Evolutionary conservation across 768 basidiomycete species (phyloP).

Genomic region (Leccinum longicurvipes): DNA sequence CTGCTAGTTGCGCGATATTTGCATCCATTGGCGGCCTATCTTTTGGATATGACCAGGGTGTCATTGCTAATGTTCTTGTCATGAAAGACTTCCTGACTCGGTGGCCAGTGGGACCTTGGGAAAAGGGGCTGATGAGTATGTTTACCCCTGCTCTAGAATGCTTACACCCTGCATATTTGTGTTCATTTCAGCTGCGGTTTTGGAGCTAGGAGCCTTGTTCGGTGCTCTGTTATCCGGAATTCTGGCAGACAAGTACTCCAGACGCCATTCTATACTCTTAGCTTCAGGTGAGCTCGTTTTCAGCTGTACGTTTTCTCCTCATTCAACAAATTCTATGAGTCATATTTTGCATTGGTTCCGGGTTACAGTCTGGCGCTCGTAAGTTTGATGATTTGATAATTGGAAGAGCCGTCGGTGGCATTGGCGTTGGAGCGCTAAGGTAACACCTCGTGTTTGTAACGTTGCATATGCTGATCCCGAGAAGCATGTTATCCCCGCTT

Average conservation of each 20-base stretch:
- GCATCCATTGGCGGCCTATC: conserved; percentile 75
- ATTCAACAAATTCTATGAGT: conserved; percentile 35
- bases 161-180: background rate
- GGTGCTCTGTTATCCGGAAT: conserved; percentile 66
- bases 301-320: background rate
- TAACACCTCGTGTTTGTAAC: conserved; percentile 24
- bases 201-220: conserved; percentile 78
- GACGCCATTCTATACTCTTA: conserved; percentile 61
- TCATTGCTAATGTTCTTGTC: conserved; percentile 82
- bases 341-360: conserved; percentile 70
- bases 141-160: conserved; percentile 3
- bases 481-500: conserved; percentile 72
- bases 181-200: conserved; percentile 54
- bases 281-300: conserved; percentile 54
- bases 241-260: conserved; percentile 65
- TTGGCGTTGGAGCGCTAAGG: conserved; percentile 79
- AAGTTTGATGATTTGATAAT: conserved; percentile 55
- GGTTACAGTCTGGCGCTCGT: conserved; percentile 61
- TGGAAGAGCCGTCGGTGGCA: conserved; percentile 72
- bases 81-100: conserved; percentile 69
- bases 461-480: conserved; percentile 1
- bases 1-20: conserved; percentile 65
- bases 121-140: conserved; percentile 78
- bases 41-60: conserved; percentile 84
- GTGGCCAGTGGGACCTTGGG: conserved; percentile 69